Evolutionary conservation across 1,284 basidiomycete genomes (phyloP), one percentile per base, ranked within the genome.

Genomic region (Marasmius sp.): DNA sequence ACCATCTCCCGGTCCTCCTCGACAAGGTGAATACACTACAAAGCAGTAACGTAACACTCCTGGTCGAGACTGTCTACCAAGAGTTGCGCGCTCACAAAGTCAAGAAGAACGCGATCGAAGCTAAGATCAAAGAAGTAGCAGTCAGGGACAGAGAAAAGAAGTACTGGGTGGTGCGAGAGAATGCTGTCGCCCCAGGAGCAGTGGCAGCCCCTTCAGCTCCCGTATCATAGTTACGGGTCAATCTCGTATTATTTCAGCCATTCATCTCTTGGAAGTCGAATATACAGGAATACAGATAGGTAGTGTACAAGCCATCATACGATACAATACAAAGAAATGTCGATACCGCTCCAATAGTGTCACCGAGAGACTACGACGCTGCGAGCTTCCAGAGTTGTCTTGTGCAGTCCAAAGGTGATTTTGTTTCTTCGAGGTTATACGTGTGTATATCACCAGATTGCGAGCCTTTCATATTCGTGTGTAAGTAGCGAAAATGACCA

Each of bases 31-130:
- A 76, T 27, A 74, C 77, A 36, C 77, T 86, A 16, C 80, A 83
- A 57, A 86, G 86, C 1, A 77, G 79, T 16, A 92, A 79, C 65
- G 76, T 93, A 33, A 81, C 80, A 8, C 82, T 86, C 60, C 82
- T 94, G 33, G 82, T 93, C 0, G 91, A 93, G 66, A 81, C 84
- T 11, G 81, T 93, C 63, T 85, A 88, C 67, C 84, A 87, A 64
- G 88, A 89, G 39, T 76, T 93, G 51, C 83, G 83, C 51, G 74
- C 71, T 10, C 76, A 88, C 64, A 87, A 87, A 61, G 83, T 93
- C 61, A 92, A 88, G 79, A 94, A 93, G 79, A 89, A 88, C 54
- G 86, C 89, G 6, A 87, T 94, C 55, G 91, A 92, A 74, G 86
- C 85, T 7, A 93, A 93, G 72, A 78, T 94, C 38, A 80, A 83